phyloP scores from a whole-genome alignment of 2,329 filamentous ascomycete genomes.

The Alternaria rosae region DNA sequence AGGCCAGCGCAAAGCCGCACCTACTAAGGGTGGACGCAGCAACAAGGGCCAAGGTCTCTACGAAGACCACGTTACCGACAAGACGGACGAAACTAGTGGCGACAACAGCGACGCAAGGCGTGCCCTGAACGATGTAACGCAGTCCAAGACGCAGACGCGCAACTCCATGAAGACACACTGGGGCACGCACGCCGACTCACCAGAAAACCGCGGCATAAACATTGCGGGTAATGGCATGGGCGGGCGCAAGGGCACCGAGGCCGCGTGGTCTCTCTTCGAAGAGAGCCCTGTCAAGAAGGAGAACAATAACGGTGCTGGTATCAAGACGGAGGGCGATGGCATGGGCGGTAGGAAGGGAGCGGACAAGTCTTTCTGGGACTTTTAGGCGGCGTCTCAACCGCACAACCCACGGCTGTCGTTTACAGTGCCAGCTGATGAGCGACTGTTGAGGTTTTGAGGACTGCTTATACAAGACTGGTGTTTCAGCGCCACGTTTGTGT shows the following conservation, averaged over 20 bases:
- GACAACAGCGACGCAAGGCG: slow-evolving; percentile 51
- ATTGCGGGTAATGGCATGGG: slow-evolving; percentile 53
- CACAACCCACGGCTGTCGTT: neutral
- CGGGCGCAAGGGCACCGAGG: slow-evolving; percentile 44
- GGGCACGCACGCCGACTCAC: slow-evolving; percentile 40
- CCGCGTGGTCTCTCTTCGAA: slow-evolving; percentile 52
- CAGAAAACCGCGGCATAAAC: slow-evolving; percentile 44
- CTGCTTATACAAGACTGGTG: rapidly evolving
- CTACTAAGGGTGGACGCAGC: slow-evolving; percentile 59
- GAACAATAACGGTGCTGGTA: slow-evolving; percentile 32
- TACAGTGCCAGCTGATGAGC: neutral
- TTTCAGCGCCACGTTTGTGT: neutral
- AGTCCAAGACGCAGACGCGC: slow-evolving; percentile 67
- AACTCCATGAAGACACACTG: slow-evolving; percentile 60
- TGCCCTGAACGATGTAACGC: slow-evolving; percentile 72
- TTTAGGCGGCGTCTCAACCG: slow-evolving; percentile 20
- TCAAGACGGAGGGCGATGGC: slow-evolving; percentile 49
- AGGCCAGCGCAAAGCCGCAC: slow-evolving; percentile 52
- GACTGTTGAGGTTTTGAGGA: neutral
- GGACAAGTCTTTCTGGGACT: slow-evolving; percentile 41
- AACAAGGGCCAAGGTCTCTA: slow-evolving; percentile 78
- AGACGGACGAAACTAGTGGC: slow-evolving; percentile 54
- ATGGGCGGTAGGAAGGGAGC: slow-evolving; percentile 51
- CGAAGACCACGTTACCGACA: slow-evolving; percentile 74
- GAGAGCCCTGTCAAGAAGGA: slow-evolving; percentile 42